These are phyloP conservation scores for Xylariaceae sp. DNA, from an alignment of 2,329 filamentous ascomycete species.

Conservation along the genomic window DNA sequence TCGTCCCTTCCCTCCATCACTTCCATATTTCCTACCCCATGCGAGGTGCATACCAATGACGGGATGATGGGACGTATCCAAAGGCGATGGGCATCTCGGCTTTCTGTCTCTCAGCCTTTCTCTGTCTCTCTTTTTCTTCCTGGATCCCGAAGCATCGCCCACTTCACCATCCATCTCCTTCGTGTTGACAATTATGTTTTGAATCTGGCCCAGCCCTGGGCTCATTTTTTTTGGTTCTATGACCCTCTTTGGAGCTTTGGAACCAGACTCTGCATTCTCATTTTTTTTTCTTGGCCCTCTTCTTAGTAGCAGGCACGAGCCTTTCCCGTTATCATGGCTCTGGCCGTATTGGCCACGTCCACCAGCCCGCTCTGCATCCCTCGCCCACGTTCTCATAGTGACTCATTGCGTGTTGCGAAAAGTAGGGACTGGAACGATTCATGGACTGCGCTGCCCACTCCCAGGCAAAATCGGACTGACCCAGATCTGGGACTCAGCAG, in stretches of 20 bases:
- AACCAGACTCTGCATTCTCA: constrained; percentile 34
- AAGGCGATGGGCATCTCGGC: constrained; percentile 3
- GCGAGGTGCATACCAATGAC: constrained; percentile 6
- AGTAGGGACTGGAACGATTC: constrained; percentile 35
- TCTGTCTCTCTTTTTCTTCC: too few relatives aligned
- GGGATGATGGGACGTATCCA: constrained; percentile 7
- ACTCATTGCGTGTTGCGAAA: constrained; percentile 34
- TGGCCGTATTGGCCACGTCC: constrained; percentile 25
- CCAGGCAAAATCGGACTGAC: constrained; percentile 25
- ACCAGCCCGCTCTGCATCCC: constrained; percentile 26
- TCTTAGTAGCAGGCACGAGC: constrained; percentile 22
- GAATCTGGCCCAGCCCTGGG: constrained; percentile 25
- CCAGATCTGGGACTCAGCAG: constrained; percentile 29
- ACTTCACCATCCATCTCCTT: constrained; percentile 19
- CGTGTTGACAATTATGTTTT: constrained; percentile 37
- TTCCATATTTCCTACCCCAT: constrained; percentile 8
- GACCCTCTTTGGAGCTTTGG: constrained; percentile 39
- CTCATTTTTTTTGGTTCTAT: constrained; percentile 30
- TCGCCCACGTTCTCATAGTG: constrained; percentile 30
- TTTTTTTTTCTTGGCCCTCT: constrained; percentile 28
- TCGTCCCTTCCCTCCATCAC: constrained; percentile 10
- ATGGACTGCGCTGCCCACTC: constrained; percentile 25
- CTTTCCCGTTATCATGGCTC: constrained; percentile 21
- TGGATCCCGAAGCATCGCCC: constrained; percentile 6
- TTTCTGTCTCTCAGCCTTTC: too few relatives aligned